Base-by-base conservation (phyloP, 2,329 filamentous ascomycete genomes). In the Penicillium sp. region DNA sequence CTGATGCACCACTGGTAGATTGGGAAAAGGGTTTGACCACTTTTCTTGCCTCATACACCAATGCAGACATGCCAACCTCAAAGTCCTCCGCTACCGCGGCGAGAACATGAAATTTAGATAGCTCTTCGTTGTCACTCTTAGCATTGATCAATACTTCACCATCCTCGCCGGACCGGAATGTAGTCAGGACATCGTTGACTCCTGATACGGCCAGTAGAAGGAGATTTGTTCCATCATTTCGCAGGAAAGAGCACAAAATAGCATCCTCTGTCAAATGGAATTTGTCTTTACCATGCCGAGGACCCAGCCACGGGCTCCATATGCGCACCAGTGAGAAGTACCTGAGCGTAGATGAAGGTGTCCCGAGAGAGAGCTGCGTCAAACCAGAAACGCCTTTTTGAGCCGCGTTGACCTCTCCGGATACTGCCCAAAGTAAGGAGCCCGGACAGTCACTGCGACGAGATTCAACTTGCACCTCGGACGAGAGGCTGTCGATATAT, bases 21-120 rank as follows among this genome's bases (percentile, higher is more conserved):
- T 64, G 46, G 6, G 55, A 54, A 57, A 70, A 72, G 15, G 68
- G 69, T 15, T 64, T 65, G 8, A 89, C 78, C 3, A 89, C 67
- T 57, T 84, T 85, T 29, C 92, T 83, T n/a, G 92, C 89, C 66
- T 96, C 88, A 63, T 96, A 96, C 82, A 96, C 89, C 7, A 89
- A 87, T 14, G 92, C 88, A 33, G 89, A 88, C 65, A 91, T 85
- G 1, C 90, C 88, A 52, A 84, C 80, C 58, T 95, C 90, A 61
- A 95, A 89, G 35, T 83, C 79, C 44, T 87, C 81, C 0, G 89
- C 88, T 2, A 88, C 83, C 3, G 90, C 86, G 14, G 88, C 86
- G 6, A 96, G 73, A 11, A 95, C 77, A 14, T 81, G 83, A 6
- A 85, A 83, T 6, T 77, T 77, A 4, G 84, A 82, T 9, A 80